Percentiles rank a stretch among this genome's conserved stretches.
These are phyloP conservation scores for Stenogyne calaminthoides DNA, from an alignment of 305 asterid species.

Conservation along the genomic window DNA sequence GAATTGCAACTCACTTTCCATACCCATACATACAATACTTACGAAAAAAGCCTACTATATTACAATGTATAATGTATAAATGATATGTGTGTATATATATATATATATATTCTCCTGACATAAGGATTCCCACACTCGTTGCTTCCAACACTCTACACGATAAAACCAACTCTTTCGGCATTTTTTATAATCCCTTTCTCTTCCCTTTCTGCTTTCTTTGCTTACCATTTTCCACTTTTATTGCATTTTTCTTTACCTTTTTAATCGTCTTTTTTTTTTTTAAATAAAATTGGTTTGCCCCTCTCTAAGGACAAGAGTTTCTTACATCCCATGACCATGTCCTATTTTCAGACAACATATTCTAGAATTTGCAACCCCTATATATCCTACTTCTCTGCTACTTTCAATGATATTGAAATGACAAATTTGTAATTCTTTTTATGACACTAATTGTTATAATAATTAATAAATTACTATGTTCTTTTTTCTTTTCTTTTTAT, in stretches of 20 bases:
- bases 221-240: slow-evolving; percentile 48
- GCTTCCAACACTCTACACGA: slow-evolving; percentile 72
- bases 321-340: slow-evolving; percentile 13
- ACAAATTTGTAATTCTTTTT: background rate
- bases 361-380: background rate
- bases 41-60: no score
- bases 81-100: no score
- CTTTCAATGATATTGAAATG: background rate
- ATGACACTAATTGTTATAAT: background rate
- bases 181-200: slow-evolving; percentile 33
- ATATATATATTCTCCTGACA: slow-evolving; percentile 36
- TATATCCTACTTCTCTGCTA: background rate
- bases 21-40: no score
- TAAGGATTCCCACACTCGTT: slow-evolving; percentile 68
- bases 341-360: slow-evolving; percentile 7
- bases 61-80: no score
- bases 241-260: background rate
- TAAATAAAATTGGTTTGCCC: background rate
- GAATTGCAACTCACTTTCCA: no score
- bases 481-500: no score
- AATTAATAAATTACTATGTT: no score
- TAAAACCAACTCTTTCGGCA: slow-evolving; percentile 44
- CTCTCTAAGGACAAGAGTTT: background rate
- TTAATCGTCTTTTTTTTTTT: no score
- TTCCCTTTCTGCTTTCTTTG: slow-evolving; percentile 32